Conservation (phyloP, 768 basidiomycete species). For the Termitomyces eurrhizus region DNA sequence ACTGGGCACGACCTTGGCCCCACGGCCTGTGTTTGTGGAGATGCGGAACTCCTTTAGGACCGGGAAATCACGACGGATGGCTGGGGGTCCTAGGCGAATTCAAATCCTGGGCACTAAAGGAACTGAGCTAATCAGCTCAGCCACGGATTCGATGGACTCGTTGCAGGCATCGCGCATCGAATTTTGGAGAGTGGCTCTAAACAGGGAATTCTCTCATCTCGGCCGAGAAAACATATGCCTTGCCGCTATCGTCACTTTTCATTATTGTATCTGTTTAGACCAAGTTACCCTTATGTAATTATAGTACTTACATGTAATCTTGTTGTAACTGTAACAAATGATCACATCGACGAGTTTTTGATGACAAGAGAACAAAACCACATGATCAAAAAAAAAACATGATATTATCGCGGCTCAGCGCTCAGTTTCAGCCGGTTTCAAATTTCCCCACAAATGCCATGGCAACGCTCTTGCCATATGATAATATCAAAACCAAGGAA, state of each 20-base stretch:
- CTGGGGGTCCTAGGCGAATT: neutral
- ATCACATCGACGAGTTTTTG: neutral
- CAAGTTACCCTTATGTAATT: neutral
- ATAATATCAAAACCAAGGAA: constrained; percentile 5
- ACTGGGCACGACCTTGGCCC: neutral
- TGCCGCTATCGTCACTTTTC: neutral
- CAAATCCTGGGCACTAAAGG: neutral
- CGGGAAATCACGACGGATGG: neutral
- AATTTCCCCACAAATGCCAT: constrained; percentile 4
- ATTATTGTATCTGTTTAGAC: neutral
- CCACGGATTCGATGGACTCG: neutral
- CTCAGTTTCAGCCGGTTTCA: neutral
- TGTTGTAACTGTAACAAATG: neutral
- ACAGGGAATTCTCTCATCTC: neutral
- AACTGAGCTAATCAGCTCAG: neutral
- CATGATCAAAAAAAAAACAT: neutral
- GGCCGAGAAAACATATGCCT: neutral
- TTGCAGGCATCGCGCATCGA: neutral
- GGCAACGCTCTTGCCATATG: constrained; percentile 6
- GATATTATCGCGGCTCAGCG: neutral
- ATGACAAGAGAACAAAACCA: neutral
- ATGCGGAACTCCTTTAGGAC: neutral
- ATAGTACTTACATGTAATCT: neutral
- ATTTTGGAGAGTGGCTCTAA: neutral
- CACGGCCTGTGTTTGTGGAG: neutral